Evolutionary conservation across 371 early-diverging fungal genomes (phyloP).

Genomic region (Massospora cicadina): DNA sequence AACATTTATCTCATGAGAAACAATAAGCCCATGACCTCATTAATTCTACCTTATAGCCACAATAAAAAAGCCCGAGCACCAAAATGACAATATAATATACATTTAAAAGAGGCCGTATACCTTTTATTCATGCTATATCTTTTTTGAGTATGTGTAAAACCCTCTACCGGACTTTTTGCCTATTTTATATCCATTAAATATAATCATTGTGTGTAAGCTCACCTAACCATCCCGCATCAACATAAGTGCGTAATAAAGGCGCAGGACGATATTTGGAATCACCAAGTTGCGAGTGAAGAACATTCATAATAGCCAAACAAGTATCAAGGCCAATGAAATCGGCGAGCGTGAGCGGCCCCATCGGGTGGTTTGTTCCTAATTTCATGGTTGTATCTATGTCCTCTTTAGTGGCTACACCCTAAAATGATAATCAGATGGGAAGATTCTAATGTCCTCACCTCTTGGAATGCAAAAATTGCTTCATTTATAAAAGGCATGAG

Average conservation of each 20-base stretch:
- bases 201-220: slow-evolving; percentile 64
- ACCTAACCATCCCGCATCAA: slow-evolving; percentile 94
- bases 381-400: slow-evolving; percentile 98
- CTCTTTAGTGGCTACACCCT: slow-evolving; percentile 81
- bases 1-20: too few species aligned
- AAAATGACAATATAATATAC: too few species aligned
- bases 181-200: slow-evolving; percentile 91
- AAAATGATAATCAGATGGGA: slow-evolving; percentile 3
- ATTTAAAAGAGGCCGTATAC: too few species aligned
- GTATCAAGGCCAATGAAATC: slow-evolving; percentile 97
- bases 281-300: slow-evolving; percentile 83
- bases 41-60: too few species aligned
- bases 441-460: slow-evolving; percentile 25
- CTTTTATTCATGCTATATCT: too few species aligned
- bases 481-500: slow-evolving; percentile 99
- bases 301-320: slow-evolving; percentile 89
- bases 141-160: slow-evolving; percentile 53
- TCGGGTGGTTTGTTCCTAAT: slow-evolving; percentile 88
- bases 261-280: slow-evolving; percentile 93
- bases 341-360: slow-evolving; percentile 94
- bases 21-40: too few species aligned
- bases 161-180: slow-evolving; percentile 87
- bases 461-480: slow-evolving; percentile 74
- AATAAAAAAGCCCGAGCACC: too few species aligned
- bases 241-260: slow-evolving; percentile 79